phyloP scores from a whole-genome alignment of 2,329 filamentous ascomycete genomes.

The Tolypocladium guangdongense region DNA sequence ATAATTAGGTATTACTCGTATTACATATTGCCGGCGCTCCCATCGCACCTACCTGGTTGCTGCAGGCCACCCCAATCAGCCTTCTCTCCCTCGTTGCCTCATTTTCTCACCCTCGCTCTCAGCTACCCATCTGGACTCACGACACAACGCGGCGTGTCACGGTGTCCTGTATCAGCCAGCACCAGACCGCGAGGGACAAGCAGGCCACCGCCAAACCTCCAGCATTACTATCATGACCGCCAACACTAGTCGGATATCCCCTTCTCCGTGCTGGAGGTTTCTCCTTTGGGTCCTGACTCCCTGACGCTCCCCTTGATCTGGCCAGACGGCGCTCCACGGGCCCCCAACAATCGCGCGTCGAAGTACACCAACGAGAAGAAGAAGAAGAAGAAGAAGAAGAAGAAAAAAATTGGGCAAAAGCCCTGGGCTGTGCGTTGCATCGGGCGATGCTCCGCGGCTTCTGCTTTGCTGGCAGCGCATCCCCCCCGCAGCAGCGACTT shows the following conservation, averaged over 20 bases:
- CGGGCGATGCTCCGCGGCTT: background rate
- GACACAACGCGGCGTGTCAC: background rate
- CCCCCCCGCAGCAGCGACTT: background rate
- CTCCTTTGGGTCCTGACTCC: constrained; percentile 27
- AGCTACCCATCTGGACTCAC: background rate
- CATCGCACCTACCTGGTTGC: background rate
- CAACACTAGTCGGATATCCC: constrained; percentile 23
- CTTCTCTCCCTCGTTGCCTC: background rate
- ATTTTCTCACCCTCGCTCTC: background rate
- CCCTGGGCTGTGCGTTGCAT: background rate
- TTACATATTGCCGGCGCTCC: background rate
- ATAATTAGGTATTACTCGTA: background rate
- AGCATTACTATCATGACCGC: constrained; percentile 20
- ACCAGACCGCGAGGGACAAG: background rate
- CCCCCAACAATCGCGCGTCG: background rate
- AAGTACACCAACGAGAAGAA: background rate
- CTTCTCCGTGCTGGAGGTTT: constrained; percentile 29
- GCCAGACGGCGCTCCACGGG: background rate
- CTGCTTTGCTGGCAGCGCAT: background rate
- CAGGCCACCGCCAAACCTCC: background rate
- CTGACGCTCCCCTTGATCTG: constrained; percentile 15
- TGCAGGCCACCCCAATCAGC: background rate
- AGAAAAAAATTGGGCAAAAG: background rate
- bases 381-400: no score
- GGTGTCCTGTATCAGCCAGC: background rate